A percentile compares a stretch with the other conserved stretches of the same genome.
Conservation (phyloP, 1,284 basidiomycete species). For the Fistulina hepatica region DNA sequence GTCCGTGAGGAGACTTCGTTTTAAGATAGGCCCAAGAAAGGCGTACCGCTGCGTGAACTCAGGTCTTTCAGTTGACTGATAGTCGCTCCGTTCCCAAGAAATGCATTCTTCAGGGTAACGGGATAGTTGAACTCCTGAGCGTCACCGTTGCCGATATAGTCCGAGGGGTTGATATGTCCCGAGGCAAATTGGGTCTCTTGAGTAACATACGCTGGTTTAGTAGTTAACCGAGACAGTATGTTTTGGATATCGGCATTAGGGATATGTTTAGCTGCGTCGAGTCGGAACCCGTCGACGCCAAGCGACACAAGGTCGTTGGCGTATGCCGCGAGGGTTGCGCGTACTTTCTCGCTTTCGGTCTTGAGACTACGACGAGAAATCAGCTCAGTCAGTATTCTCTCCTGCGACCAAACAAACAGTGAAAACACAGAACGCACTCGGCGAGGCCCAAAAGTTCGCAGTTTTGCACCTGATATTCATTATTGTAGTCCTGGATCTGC, state of each 20-base stretch:
- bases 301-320: conserved; percentile 50
- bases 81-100: conserved; percentile 35
- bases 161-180: conserved; percentile 45
- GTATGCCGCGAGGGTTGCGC: conserved; percentile 40
- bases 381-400: not conserved
- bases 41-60: conserved; percentile 39
- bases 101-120: conserved; percentile 37
- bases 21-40: not conserved
- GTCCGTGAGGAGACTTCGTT: not conserved
- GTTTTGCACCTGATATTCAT: conserved; percentile 44
- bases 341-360: conserved; percentile 52
- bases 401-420: not conserved
- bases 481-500: conserved; percentile 45
- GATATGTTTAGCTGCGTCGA: conserved; percentile 38
- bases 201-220: not conserved
- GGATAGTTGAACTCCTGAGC: conserved; percentile 67
- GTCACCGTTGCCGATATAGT: conserved; percentile 48
- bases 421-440: conserved; percentile 31
- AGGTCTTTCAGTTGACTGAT: conserved; percentile 45
- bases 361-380: conserved; percentile 29
- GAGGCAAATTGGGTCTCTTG: conserved; percentile 18
- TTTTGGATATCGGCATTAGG: not conserved
- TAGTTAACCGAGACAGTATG: no score
- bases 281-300: conserved; percentile 51
- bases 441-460: conserved; percentile 48